Evolutionary conservation across 371 early-diverging fungal species (phyloP).

Genomic region (Rhizopus sp.): DNA sequence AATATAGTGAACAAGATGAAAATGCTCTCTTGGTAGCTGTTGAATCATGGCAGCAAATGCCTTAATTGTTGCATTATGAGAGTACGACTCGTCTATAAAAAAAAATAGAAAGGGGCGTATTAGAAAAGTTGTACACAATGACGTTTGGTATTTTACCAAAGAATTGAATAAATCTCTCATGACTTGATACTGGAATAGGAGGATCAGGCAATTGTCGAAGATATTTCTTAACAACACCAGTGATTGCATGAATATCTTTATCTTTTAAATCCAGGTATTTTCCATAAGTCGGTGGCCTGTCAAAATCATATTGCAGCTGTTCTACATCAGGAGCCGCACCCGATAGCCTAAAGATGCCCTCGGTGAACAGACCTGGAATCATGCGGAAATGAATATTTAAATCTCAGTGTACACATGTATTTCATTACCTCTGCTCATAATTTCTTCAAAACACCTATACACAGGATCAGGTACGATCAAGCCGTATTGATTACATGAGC

Average conservation of each 20-base stretch:
- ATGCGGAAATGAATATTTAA: slow-evolving; percentile 10
- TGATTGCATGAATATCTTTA: slow-evolving; percentile 48
- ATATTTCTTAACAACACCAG: slow-evolving; percentile 45
- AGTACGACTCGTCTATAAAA: slow-evolving; percentile 13
- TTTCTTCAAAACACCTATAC: slow-evolving; percentile 42
- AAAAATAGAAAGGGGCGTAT: not conserved
- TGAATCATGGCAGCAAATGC: slow-evolving; percentile 21
- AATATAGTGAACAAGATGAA: slow-evolving; percentile 35
- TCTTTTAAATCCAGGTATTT: slow-evolving; percentile 38
- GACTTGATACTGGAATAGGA: slow-evolving; percentile 36
- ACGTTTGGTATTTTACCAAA: slow-evolving; percentile 22
- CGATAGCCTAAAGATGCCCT: slow-evolving; percentile 52
- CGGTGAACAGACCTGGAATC: slow-evolving; percentile 32
- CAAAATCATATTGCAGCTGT: slow-evolving; percentile 33
- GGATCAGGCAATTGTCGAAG: slow-evolving; percentile 44
- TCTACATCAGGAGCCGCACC: slow-evolving; percentile 50
- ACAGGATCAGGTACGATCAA: slow-evolving; percentile 43
- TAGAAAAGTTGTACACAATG: not conserved
- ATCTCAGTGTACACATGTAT: slow-evolving; percentile 13
- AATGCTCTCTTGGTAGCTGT: slow-evolving; percentile 37
- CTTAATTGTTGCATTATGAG: slow-evolving; percentile 6
- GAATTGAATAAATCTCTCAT: slow-evolving; percentile 32
- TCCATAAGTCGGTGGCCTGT: slow-evolving; percentile 42
- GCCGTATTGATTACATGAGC: slow-evolving; percentile 26
- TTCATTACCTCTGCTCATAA: slow-evolving; percentile 38